Conservation (phyloP, 345 rosid species). For the Carallia brachiata region DNA sequence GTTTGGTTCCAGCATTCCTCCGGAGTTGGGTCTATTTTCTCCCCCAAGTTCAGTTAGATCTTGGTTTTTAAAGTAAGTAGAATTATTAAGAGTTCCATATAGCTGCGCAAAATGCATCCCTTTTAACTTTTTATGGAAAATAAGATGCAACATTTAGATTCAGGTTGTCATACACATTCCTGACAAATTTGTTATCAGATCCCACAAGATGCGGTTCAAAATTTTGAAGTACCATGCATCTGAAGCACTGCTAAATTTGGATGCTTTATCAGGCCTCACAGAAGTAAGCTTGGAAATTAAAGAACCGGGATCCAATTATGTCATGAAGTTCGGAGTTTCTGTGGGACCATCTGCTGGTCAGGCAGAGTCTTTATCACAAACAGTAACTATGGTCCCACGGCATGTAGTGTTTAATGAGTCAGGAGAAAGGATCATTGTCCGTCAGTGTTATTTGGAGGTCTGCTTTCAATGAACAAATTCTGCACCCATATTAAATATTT, state of each 20-base stretch:
- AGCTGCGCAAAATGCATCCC: slow-evolving; percentile 4
- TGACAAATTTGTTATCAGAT: slow-evolving; percentile 44
- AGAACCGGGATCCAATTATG: slow-evolving; percentile 49
- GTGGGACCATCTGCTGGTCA: slow-evolving; percentile 52
- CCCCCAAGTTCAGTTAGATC: slow-evolving; percentile 63
- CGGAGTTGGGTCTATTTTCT: slow-evolving; percentile 65
- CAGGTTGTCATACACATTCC: not conserved
- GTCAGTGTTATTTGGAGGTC: slow-evolving; percentile 83
- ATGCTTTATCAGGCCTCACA: slow-evolving; percentile 81
- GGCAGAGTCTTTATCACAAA: slow-evolving; percentile 57
- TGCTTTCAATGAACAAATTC: slow-evolving; percentile 23
- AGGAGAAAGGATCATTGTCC: slow-evolving; percentile 56
- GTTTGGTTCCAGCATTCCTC: slow-evolving; percentile 44
- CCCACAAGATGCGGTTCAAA: slow-evolving; percentile 54
- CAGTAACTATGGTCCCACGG: slow-evolving; percentile 67
- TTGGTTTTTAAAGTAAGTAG: slow-evolving; percentile 73
- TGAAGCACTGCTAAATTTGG: slow-evolving; percentile 67
- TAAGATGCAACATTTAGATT: not conserved
- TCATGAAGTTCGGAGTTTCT: slow-evolving; percentile 73
- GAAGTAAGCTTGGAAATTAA: slow-evolving; percentile 67
- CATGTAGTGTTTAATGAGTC: slow-evolving; percentile 72
- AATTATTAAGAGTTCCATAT: not conserved
- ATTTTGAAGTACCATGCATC: slow-evolving; percentile 51
- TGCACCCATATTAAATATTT: slow-evolving; percentile 6
- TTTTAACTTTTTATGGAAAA: not conserved